phyloP scores from a whole-genome alignment of 371 early-diverging fungal genomes.

The Phascolomyces articulosus region DNA sequence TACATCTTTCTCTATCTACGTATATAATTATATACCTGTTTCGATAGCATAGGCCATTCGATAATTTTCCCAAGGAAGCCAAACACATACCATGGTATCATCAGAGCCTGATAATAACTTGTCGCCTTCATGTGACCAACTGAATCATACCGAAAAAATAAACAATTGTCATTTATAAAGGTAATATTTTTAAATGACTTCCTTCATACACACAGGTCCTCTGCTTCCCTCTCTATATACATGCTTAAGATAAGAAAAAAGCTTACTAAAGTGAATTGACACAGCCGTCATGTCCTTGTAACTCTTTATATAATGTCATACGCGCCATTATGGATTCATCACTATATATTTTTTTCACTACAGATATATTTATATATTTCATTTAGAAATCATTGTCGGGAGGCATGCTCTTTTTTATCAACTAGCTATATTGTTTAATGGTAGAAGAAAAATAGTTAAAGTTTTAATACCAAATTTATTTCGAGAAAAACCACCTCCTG shows the following conservation, averaged over 20 bases:
- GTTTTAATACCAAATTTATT: constrained; percentile 4
- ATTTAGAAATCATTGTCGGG: too few species aligned
- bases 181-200: too few species aligned
- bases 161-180: constrained; percentile 1
- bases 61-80: constrained; percentile 42
- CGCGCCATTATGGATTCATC: constrained; percentile 28
- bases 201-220: too few species aligned
- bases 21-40: too few species aligned
- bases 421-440: too few species aligned
- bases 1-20: too few species aligned
- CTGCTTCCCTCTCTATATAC: too few species aligned
- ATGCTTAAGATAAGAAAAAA: too few species aligned
- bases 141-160: constrained; percentile 13
- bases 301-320: constrained; percentile 36
- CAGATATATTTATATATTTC: not conserved
- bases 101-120: constrained; percentile 70
- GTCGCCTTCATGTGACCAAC: constrained; percentile 64
- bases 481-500: not conserved
- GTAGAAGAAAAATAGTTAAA: not conserved
- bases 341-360: constrained; percentile 33
- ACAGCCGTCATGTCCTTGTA: constrained; percentile 75
- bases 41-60: constrained; percentile 24
- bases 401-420: too few species aligned
- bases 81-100: constrained; percentile 63
- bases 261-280: constrained; percentile 74